A percentile compares a stretch with the other conserved stretches of the same genome.
phyloP scores from a whole-genome alignment of 352 stramenopile genomes.

The Hyaloperonospora arabidopsidis region DNA sequence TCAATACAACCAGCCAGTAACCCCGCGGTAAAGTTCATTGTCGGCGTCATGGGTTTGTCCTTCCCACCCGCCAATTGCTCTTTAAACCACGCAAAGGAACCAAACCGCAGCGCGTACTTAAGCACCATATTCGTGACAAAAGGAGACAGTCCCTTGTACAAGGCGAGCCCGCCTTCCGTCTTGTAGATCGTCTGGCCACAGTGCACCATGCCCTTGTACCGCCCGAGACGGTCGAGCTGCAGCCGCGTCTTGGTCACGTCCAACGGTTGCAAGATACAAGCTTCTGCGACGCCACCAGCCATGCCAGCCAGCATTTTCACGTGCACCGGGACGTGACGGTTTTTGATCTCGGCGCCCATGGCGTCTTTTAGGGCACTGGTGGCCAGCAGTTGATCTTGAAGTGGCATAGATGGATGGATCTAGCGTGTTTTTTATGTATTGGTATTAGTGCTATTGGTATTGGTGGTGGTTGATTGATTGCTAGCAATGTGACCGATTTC shows the following conservation, averaged over 20 bases:
- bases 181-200: slow-evolving; percentile 75
- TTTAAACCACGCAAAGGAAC: slow-evolving; percentile 83
- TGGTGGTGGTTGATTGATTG: no score
- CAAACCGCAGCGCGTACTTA: slow-evolving; percentile 86
- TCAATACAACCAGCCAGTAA: slow-evolving; percentile 91
- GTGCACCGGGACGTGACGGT: slow-evolving; percentile 53
- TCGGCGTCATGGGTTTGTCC: slow-evolving; percentile 58
- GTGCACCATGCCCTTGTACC: slow-evolving; percentile 84
- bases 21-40: slow-evolving; percentile 85
- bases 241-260: slow-evolving; percentile 84
- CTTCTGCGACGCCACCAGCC: slow-evolving; percentile 79
- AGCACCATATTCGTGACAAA: slow-evolving; percentile 87
- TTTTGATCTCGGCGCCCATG: slow-evolving; percentile 67
- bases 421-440: no score
- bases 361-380: slow-evolving; percentile 74
- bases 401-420: neutral
- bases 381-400: slow-evolving; percentile 33
- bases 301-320: slow-evolving; percentile 85
- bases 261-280: slow-evolving; percentile 72
- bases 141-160: slow-evolving; percentile 83
- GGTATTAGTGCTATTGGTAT: no score
- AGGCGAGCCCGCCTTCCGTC: slow-evolving; percentile 55
- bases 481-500: no score
- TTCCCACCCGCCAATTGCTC: slow-evolving; percentile 67
- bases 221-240: slow-evolving; percentile 61